phyloP scores from a whole-genome alignment of 305 asterid species.

The Fraxinus floribunda region DNA sequence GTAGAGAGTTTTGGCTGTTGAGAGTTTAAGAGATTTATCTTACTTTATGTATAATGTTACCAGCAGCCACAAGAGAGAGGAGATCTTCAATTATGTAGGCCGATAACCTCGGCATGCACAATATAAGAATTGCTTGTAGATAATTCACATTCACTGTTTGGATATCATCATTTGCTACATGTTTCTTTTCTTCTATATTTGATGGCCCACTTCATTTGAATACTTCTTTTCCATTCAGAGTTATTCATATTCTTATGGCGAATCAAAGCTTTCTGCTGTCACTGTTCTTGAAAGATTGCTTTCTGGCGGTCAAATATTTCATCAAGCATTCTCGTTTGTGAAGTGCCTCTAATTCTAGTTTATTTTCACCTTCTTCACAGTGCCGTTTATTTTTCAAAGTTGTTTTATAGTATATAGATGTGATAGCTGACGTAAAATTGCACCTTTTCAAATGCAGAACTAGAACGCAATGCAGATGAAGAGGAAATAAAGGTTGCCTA shows the following conservation, averaged over 20 bases:
- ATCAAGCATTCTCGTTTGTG: not conserved
- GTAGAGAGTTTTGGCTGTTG: not conserved
- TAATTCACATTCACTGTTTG: not conserved
- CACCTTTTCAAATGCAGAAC: constrained; percentile 47
- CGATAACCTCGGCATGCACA: not conserved
- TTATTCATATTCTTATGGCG: not conserved
- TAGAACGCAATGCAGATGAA: constrained; percentile 80
- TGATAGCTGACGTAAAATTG: not conserved
- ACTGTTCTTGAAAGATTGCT: not conserved
- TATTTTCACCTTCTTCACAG: not conserved
- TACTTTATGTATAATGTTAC: not conserved
- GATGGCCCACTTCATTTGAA: not conserved
- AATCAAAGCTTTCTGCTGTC: not conserved
- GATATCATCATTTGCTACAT: not conserved
- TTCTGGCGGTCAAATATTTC: not conserved
- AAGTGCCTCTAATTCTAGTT: not conserved
- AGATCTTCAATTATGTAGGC: not conserved
- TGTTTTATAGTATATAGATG: not conserved
- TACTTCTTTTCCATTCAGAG: not conserved
- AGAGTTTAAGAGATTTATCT: not conserved
- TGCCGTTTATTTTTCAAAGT: not conserved
- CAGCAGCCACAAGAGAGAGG: not conserved
- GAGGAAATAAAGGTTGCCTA: constrained; percentile 86
- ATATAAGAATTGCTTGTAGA: not conserved
- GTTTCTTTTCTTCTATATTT: not conserved